These are phyloP conservation scores for Backusella luteola DNA, from an alignment of 192 early-diverging fungal species.

Conservation along the genomic window DNA sequence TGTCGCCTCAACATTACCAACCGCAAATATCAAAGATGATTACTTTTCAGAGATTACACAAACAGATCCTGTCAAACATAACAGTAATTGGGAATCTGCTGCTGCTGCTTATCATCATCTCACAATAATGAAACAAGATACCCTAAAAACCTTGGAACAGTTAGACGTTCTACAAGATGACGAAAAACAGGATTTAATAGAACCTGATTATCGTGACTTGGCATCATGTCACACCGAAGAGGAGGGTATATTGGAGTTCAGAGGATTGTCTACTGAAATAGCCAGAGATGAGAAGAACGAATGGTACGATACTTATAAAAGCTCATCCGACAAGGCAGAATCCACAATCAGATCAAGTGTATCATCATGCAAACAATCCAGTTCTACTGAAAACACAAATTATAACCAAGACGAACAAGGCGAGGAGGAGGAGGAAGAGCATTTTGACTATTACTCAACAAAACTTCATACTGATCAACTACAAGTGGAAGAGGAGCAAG, in stretches of 20 bases:
- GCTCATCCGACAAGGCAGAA: neutral
- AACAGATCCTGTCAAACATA: neutral
- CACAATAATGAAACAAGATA: neutral
- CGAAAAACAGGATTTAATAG: neutral
- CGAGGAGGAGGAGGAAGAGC: neutral
- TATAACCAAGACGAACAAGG: neutral
- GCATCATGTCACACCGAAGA: neutral
- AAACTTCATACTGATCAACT: neutral
- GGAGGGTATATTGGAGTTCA: neutral
- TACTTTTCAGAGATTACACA: neutral
- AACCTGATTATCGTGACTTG: neutral
- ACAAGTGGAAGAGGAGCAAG: neutral
- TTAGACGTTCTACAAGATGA: neutral
- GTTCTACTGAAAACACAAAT: neutral
- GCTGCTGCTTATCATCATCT: neutral
- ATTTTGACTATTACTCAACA: slow-evolving; percentile 10
- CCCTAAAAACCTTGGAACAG: neutral
- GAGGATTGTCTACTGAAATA: neutral
- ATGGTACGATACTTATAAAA: neutral
- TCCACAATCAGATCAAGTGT: neutral
- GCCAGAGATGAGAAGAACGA: neutral
- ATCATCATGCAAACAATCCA: slow-evolving; percentile 8
- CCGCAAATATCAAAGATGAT: neutral
- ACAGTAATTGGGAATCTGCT: neutral
- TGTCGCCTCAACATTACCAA: neutral